phyloP scores from a whole-genome alignment of 1,284 basidiomycete species.

The Irpex sp. region DNA sequence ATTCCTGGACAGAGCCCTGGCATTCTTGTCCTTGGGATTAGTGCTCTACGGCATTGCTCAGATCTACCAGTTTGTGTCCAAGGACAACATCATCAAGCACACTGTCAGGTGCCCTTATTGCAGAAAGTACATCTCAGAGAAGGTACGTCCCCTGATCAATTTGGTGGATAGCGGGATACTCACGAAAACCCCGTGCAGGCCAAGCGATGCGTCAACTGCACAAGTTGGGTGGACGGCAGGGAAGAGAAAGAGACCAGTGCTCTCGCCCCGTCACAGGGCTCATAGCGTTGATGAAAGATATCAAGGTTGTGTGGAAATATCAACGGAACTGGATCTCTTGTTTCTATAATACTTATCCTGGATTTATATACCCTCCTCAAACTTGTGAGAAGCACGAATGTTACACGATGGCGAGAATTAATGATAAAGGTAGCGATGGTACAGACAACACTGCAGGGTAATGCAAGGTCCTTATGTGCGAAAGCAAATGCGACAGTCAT shows the following conservation, averaged over 20 bases:
- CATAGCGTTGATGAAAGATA: neutral
- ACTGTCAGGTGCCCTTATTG: constrained; percentile 13
- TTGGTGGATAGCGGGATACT: neutral
- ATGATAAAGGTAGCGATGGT: neutral
- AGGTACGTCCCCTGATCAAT: neutral
- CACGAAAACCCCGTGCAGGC: neutral
- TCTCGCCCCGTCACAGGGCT: neutral
- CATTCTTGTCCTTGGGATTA: constrained; percentile 11
- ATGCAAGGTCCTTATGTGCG: constrained; percentile 1
- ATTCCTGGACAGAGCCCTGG: constrained; percentile 13
- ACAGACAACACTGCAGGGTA: constrained; percentile 1
- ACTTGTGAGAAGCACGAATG: neutral
- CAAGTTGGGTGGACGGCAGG: constrained; percentile 14
- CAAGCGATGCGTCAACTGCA: constrained; percentile 13
- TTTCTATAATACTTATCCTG: neutral
- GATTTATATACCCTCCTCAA: neutral
- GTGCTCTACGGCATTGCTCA: constrained; percentile 13
- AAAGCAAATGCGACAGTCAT: neutral
- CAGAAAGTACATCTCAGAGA: constrained; percentile 14
- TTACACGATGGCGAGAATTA: neutral
- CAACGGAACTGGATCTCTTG: neutral
- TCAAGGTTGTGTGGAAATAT: neutral
- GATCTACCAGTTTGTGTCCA: constrained; percentile 9
- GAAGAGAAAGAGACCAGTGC: constrained; percentile 13
- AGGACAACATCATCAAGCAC: constrained; percentile 15